These are phyloP conservation scores for Phlyctochytrium arcticum DNA, from an alignment of 192 early-diverging fungal species.

Conservation along the genomic window DNA sequence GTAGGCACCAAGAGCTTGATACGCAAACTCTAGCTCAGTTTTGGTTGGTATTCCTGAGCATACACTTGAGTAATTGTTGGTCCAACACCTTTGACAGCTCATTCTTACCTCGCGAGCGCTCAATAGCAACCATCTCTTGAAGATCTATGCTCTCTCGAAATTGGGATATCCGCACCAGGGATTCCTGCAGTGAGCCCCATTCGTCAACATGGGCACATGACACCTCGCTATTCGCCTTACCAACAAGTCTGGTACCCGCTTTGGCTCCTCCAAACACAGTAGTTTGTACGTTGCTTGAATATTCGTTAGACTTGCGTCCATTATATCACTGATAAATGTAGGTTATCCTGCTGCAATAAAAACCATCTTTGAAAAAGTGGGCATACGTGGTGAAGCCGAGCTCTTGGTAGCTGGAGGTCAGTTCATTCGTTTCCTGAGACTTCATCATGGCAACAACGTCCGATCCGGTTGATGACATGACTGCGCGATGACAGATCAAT, in stretches of 20 bases:
- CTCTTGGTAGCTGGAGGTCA: background rate
- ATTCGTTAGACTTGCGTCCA: background rate
- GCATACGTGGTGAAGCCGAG: background rate
- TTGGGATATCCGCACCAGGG: constrained; percentile 12
- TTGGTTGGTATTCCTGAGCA: constrained; percentile 3
- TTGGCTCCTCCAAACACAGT: background rate
- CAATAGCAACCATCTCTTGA: constrained; percentile 26
- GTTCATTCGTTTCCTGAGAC: background rate
- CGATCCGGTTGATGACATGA: background rate
- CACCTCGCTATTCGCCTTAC: background rate
- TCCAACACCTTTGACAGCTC: no score
- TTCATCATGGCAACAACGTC: constrained; percentile 7
- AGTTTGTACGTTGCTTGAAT: background rate
- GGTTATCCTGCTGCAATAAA: background rate
- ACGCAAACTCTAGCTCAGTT: constrained; percentile 9
- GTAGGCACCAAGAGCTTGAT: constrained; percentile 2
- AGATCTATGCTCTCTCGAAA: constrained; percentile 11
- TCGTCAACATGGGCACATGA: background rate
- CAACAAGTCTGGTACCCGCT: background rate
- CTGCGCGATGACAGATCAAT: background rate
- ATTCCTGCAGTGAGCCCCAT: no score
- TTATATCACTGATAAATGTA: background rate
- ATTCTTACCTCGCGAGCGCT: constrained; percentile 23
- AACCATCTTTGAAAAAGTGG: background rate
- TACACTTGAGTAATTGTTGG: no score